These are phyloP conservation scores for Xylariales sp. DNA, from an alignment of 2,329 filamentous ascomycete genomes.

Conservation along the genomic window DNA sequence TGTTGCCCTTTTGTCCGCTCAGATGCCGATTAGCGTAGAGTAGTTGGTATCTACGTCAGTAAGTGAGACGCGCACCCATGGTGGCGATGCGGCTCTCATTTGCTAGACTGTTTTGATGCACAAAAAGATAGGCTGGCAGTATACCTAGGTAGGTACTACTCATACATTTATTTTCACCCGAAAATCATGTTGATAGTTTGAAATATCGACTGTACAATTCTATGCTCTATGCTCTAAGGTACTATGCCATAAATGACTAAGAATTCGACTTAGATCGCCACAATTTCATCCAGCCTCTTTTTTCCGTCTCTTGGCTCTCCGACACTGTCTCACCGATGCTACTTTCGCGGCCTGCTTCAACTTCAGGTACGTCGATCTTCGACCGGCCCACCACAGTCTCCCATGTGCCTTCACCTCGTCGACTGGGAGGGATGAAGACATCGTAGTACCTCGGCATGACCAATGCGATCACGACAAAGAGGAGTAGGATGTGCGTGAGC, in stretches of 20 bases:
- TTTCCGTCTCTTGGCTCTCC: conserved; percentile 5
- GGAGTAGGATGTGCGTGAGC: conserved; percentile 59
- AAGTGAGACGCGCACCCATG: no score
- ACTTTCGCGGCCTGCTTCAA: conserved; percentile 4
- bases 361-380: conserved; percentile 16
- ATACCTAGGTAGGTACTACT: no score
- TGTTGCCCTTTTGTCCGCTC: no score
- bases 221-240: background rate
- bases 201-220: background rate
- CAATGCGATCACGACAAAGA: conserved; percentile 61
- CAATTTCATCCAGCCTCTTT: background rate
- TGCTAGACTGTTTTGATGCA: no score
- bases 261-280: conserved; percentile 2
- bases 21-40: no score
- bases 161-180: no score
- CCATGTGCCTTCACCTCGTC: conserved; percentile 57
- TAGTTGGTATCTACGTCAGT: no score
- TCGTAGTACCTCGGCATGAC: conserved; percentile 66
- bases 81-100: no score
- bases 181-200: background rate
- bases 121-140: no score
- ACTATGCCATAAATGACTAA: background rate
- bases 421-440: conserved; percentile 60
- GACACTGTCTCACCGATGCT: conserved; percentile 2
- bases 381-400: conserved; percentile 24